These are phyloP conservation scores for Trypanosomatidae sp. DNA, from an alignment of 208 protist species.

Conservation along the genomic window DNA sequence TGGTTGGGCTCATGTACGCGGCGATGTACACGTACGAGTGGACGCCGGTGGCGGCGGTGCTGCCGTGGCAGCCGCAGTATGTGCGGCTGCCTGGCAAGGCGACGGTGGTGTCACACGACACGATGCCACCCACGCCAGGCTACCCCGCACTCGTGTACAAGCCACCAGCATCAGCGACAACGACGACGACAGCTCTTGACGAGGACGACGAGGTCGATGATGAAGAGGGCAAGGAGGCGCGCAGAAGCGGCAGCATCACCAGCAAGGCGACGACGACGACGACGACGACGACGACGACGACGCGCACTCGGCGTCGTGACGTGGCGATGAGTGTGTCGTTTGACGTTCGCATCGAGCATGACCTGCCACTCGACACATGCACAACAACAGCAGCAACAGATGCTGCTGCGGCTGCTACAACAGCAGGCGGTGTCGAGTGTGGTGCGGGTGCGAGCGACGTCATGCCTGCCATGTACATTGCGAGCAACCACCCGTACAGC, in stretches of 20 bases:
- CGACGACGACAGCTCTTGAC: neutral
- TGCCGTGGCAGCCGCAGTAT: constrained; percentile 45
- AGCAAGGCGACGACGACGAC: constrained; percentile 6
- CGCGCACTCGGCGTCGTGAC: constrained; percentile 1
- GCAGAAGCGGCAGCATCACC: constrained; percentile 1
- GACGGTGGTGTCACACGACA: constrained; percentile 30
- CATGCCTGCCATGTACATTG: constrained; percentile 68
- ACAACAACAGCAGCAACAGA: constrained; percentile 20
- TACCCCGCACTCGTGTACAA: constrained; percentile 53
- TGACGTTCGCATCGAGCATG: constrained; percentile 52
- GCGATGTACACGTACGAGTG: constrained; percentile 80
- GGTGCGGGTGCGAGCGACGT: too few species aligned
- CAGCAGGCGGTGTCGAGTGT: too few species aligned
- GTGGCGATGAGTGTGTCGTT: constrained; percentile 77
- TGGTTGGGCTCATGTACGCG: constrained; percentile 78
- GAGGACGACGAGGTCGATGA: neutral
- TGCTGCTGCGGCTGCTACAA: too few species aligned
- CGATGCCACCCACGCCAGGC: constrained; percentile 65
- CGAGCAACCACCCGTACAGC: constrained; percentile 88
- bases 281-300: constrained; percentile 15
- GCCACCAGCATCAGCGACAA: neutral
- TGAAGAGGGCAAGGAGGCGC: neutral
- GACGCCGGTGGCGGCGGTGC: constrained; percentile 62
- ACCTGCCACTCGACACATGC: constrained; percentile 26
- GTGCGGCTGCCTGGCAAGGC: constrained; percentile 44